phyloP scores from a whole-genome alignment of 2,329 filamentous ascomycete species.

The Chaetomiaceae sp. region DNA sequence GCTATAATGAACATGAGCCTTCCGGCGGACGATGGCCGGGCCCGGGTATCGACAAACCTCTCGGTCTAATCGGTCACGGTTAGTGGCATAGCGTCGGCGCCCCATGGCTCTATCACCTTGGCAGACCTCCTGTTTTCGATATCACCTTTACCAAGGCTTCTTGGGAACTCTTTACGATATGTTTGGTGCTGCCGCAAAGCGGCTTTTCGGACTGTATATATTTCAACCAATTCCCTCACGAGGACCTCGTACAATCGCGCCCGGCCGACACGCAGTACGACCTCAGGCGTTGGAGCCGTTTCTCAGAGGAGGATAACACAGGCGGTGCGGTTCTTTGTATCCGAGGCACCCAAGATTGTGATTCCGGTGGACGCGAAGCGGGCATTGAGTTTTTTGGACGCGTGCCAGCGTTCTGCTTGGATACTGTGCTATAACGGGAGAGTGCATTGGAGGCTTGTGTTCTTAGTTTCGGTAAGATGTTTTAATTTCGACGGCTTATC shows the following conservation, averaged over 20 bases:
- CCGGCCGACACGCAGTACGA: not conserved
- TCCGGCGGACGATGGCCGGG: not conserved
- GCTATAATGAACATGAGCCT: not conserved
- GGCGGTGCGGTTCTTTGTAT: not conserved
- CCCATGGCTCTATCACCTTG: not conserved
- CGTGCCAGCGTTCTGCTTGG: not conserved
- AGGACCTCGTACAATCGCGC: not conserved
- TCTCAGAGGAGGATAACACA: not conserved
- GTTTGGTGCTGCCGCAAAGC: conserved; percentile 2
- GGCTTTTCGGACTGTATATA: conserved; percentile 17
- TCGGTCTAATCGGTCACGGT: no score
- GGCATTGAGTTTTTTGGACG: not conserved
- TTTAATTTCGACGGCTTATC: conserved; percentile 13
- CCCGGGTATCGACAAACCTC: not conserved
- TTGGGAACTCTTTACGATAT: conserved; percentile 6
- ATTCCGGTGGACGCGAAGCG: not conserved
- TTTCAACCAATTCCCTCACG: not conserved
- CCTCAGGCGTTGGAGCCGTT: not conserved
- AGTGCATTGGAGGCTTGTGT: not conserved
- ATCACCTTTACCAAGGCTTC: conserved; percentile 3
- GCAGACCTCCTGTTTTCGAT: conserved; percentile 3
- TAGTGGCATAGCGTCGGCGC: conserved; percentile 3
- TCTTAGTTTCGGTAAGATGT: conserved; percentile 6
- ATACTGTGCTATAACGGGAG: not conserved
- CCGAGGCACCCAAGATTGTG: no score